Evolutionary conservation across 2,329 filamentous ascomycete species (phyloP).

Genomic region (Ilyonectria destructans): DNA sequence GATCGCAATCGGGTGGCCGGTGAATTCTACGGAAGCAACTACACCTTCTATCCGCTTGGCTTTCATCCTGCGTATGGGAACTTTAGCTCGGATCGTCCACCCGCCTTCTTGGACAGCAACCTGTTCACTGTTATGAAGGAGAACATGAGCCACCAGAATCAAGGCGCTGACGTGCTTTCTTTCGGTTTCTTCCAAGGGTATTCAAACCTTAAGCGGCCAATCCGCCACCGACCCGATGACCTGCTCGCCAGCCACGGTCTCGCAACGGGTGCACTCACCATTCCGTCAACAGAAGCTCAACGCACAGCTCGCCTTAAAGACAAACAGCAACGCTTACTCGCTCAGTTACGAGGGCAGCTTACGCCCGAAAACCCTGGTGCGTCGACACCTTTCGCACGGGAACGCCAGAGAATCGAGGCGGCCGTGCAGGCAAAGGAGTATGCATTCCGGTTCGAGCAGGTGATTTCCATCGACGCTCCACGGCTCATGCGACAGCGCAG

Average conservation of each 20-base stretch:
- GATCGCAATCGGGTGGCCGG: too few relatives aligned
- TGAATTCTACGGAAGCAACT: too few relatives aligned
- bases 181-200: too few relatives aligned
- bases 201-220: too few relatives aligned
- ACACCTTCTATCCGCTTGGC: too few relatives aligned
- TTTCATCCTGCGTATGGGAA: too few relatives aligned
- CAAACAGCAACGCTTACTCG: background rate
- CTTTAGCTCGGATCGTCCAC: too few relatives aligned
- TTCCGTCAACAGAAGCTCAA: background rate
- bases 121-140: too few relatives aligned
- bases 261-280: background rate
- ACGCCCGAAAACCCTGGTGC: background rate
- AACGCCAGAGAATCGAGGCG: background rate
- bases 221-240: too few relatives aligned
- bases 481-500: background rate
- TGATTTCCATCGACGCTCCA: background rate
- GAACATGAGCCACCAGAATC: too few relatives aligned
- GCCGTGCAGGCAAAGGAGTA: background rate
- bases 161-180: too few relatives aligned
- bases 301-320: background rate
- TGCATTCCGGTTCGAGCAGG: background rate
- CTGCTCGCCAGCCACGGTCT: background rate
- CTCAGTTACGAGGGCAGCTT: background rate
- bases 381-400: background rate
- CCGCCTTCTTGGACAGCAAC: too few relatives aligned